Percentiles rank a stretch among this genome's conserved stretches.
These are phyloP conservation scores for Senna tora DNA, from an alignment of 306 rosid genomes.

Conservation along the genomic window DNA sequence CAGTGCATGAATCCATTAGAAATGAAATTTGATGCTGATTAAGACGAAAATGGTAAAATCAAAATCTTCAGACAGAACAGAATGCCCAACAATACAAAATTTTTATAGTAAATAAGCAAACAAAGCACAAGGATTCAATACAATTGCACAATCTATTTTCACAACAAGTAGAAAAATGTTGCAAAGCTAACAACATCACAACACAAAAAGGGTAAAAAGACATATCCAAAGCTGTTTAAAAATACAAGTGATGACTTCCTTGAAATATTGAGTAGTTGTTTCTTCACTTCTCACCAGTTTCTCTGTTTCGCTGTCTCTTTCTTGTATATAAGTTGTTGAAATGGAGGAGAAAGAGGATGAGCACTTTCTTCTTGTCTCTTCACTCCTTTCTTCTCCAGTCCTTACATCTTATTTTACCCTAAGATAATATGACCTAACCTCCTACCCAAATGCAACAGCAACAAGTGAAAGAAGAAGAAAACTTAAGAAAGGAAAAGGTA, in stretches of 20 bases:
- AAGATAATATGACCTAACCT: conserved; percentile 49
- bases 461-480: conserved; percentile 41
- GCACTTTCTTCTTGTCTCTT: conserved; percentile 87
- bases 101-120: not conserved
- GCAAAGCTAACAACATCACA: conserved; percentile 61
- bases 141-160: conserved; percentile 39
- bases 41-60: not conserved
- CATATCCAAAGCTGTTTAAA: conserved; percentile 31
- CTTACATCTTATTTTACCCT: conserved; percentile 62
- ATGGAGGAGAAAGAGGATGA: conserved; percentile 98
- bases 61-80: not conserved
- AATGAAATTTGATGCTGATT: not conserved
- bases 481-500: conserved; percentile 37
- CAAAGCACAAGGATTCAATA: not conserved
- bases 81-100: not conserved
- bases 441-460: conserved; percentile 59
- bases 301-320: conserved; percentile 30
- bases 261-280: conserved; percentile 50
- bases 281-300: conserved; percentile 39
- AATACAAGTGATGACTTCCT: conserved; percentile 43
- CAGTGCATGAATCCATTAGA: no score
- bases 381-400: conserved; percentile 88
- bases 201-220: conserved; percentile 36
- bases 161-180: conserved; percentile 40
- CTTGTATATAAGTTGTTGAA: conserved; percentile 61